Evolutionary conservation across 495 filamentous ascomycete species (phyloP).

Genomic region (Ascodesmis nigricans): DNA sequence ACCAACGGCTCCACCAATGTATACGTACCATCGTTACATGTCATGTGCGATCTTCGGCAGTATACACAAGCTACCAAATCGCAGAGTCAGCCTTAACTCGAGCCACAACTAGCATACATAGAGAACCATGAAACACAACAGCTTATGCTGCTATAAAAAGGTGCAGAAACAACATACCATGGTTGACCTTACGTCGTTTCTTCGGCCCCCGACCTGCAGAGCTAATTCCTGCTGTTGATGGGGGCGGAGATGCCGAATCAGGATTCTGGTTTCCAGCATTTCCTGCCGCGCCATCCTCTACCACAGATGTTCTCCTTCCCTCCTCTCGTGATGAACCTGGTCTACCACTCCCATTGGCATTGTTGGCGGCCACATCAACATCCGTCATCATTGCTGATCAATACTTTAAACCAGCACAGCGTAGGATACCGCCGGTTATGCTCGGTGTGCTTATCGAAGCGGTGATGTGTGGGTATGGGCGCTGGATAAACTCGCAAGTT

Average conservation of each 20-base stretch:
- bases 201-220: conserved; percentile 38
- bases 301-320: too few relatives aligned
- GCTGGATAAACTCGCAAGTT: too few relatives aligned
- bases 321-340: too few relatives aligned
- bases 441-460: too few relatives aligned
- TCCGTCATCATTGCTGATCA: too few relatives aligned
- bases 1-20: too few relatives aligned
- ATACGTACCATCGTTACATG: conserved; percentile 90
- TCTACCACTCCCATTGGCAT: too few relatives aligned
- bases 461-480: too few relatives aligned
- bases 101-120: background rate
- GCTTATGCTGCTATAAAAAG: background rate
- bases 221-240: conserved; percentile 18
- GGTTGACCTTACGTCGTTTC: conserved; percentile 98
- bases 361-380: too few relatives aligned
- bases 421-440: too few relatives aligned
- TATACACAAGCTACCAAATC: conserved; percentile 73
- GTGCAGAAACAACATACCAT: conserved; percentile 43
- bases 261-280: background rate
- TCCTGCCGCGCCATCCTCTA: too few relatives aligned
- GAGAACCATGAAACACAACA: background rate
- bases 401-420: too few relatives aligned
- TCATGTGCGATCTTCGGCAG: conserved; percentile 99
- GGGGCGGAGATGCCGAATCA: conserved; percentile 19
- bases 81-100: background rate